A percentile compares a stretch with the other conserved stretches of the same genome.
These are phyloP conservation scores for Kluyveromyces dobzhanskii DNA, from an alignment of 805 yeast genomes.

Conservation along the genomic window DNA sequence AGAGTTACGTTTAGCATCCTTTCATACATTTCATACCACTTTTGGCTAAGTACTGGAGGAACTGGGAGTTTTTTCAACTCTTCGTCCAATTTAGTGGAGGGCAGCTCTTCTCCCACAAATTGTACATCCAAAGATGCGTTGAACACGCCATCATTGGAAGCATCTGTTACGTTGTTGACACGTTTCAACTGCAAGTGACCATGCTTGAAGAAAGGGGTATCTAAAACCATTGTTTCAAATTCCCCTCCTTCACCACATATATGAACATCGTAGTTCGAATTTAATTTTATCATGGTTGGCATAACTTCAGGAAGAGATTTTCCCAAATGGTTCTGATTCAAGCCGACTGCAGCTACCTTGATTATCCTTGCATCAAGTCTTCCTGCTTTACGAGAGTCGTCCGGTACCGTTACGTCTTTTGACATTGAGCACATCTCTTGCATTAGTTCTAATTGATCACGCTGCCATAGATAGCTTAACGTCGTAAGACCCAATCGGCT, in stretches of 20 bases:
- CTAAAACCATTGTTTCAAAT: conserved; percentile 86
- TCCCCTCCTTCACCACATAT: conserved; percentile 99
- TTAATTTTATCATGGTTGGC: conserved; percentile 49
- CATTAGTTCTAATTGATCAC: conserved; percentile 74
- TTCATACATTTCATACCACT: conserved; percentile 17
- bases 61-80: conserved; percentile 32
- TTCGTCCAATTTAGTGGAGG: conserved; percentile 12
- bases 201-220: conserved; percentile 72
- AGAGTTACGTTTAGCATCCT: background rate
- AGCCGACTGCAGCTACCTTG: conserved; percentile 91
- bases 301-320: conserved; percentile 52
- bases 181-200: conserved; percentile 37
- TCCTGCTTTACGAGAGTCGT: conserved; percentile 10
- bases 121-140: conserved; percentile 52
- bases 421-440: conserved; percentile 57
- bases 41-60: conserved; percentile 15
- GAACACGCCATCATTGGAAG: conserved; percentile 54
- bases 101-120: conserved; percentile 13
- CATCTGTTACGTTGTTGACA: conserved; percentile 36
- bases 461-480: conserved; percentile 82
- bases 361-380: conserved; percentile 71
- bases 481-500: conserved; percentile 57
- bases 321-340: conserved; percentile 60
- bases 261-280: conserved; percentile 69
- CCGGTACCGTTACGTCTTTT: conserved; percentile 6